Evolutionary conservation across 345 rosid species (phyloP).

Genomic region (Aegle marmelos): DNA sequence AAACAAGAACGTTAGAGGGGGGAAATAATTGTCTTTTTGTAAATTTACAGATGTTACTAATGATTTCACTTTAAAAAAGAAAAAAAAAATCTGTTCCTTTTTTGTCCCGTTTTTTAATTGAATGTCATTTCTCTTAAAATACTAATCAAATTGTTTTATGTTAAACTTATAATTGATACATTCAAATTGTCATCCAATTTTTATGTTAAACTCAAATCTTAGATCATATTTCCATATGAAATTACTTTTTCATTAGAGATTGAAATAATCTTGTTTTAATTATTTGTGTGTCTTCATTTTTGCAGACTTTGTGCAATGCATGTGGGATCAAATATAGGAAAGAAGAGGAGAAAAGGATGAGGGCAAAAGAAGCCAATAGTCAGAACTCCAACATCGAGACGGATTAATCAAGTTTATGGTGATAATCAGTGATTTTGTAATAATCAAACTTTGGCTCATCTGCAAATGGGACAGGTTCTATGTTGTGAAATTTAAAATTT

Average conservation of each 20-base stretch:
- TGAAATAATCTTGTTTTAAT: too few species aligned
- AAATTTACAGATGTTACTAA: too few species aligned
- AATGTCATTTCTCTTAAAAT: too few species aligned
- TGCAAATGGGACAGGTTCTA: background rate
- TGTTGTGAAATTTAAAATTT: background rate
- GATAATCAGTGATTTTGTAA: background rate
- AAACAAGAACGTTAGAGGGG: too few species aligned
- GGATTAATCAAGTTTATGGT: background rate
- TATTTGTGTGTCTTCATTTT: background rate
- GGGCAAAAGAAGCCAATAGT: background rate
- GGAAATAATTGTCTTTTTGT: too few species aligned
- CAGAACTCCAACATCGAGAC: background rate
- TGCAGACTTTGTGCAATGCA: constrained; percentile 39
- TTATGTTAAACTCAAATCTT: too few species aligned
- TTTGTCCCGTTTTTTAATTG: too few species aligned
- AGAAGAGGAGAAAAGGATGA: constrained; percentile 17
- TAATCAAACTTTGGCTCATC: background rate
- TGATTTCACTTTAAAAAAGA: too few species aligned
- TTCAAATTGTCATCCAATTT: background rate
- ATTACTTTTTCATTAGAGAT: too few species aligned
- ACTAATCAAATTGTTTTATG: background rate
- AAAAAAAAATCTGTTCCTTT: too few species aligned
- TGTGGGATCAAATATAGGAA: constrained; percentile 40
- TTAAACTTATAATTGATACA: background rate
- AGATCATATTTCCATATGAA: too few species aligned